phyloP scores from a whole-genome alignment of 179 eudicot species.

The Vitellaria paradoxa region DNA sequence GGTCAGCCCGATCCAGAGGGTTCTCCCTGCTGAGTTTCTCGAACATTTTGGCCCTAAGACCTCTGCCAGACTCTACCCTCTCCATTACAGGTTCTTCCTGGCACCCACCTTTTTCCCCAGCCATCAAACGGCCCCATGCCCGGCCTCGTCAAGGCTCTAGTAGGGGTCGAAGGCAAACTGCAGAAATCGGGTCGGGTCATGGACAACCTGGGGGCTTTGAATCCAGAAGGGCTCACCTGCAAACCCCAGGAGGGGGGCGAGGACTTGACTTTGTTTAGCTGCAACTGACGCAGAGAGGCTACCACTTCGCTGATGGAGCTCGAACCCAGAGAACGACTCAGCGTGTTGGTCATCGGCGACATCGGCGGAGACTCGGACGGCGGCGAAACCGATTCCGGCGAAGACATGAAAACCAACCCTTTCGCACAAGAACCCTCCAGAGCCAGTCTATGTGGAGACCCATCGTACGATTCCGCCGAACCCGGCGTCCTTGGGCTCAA shows the following conservation, averaged over 20 bases:
- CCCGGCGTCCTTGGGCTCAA: conserved; percentile 30
- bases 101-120: conserved; percentile 20
- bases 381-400: conserved; percentile 26
- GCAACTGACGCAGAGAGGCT: conserved; percentile 56
- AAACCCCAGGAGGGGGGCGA: conserved; percentile 35
- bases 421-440: conserved; percentile 11
- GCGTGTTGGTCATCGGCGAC: conserved; percentile 34
- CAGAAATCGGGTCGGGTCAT: conserved; percentile 36
- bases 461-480: conserved; percentile 25
- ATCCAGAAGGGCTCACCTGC: conserved; percentile 24
- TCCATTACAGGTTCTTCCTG: conserved; percentile 56
- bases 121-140: conserved; percentile 42
- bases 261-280: conserved; percentile 62
- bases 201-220: conserved; percentile 30
- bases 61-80: conserved; percentile 69
- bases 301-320: conserved; percentile 46
- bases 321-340: conserved; percentile 31
- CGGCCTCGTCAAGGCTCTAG: conserved; percentile 25
- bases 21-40: conserved; percentile 64
- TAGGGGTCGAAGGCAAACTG: conserved; percentile 64
- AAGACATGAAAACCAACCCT: conserved; percentile 14
- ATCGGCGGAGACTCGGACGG: conserved; percentile 54
- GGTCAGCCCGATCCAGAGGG: conserved; percentile 36
- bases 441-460: conserved; percentile 27
- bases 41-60: conserved; percentile 55